Conservation (phyloP, 768 basidiomycete species). For the Leccinum uliginosum region DNA sequence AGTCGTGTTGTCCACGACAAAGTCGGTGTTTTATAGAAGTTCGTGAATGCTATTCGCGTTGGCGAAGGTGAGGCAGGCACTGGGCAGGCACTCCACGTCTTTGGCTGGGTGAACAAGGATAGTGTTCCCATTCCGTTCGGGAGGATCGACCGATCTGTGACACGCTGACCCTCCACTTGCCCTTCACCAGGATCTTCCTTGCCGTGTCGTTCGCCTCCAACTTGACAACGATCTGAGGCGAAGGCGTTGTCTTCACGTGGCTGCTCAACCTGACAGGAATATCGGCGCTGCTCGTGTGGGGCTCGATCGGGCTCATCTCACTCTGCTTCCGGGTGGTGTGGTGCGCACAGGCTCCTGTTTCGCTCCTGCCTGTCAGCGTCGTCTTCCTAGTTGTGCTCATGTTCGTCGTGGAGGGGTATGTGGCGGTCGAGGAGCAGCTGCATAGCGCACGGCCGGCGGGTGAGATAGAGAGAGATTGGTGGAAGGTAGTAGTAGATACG, state of each 20-base stretch:
- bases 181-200: slow-evolving; percentile 40
- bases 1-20: slow-evolving; percentile 59
- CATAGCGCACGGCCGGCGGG: slow-evolving; percentile 36
- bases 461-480: slow-evolving; percentile 16
- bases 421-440: slow-evolving; percentile 41
- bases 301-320: slow-evolving; percentile 49
- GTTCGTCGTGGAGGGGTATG: slow-evolving; percentile 54
- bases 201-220: slow-evolving; percentile 45
- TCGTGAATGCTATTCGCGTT: slow-evolving; percentile 58
- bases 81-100: slow-evolving; percentile 48
- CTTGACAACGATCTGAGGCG: slow-evolving; percentile 58
- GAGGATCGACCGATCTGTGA: not conserved
- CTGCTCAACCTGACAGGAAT: slow-evolving; percentile 63
- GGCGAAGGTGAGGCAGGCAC: slow-evolving; percentile 49
- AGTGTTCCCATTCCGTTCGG: slow-evolving; percentile 57
- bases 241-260: slow-evolving; percentile 53
- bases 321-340: slow-evolving; percentile 64
- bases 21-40: slow-evolving; percentile 62
- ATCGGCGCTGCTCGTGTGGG: slow-evolving; percentile 66
- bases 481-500: too few relatives aligned
- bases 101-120: slow-evolving; percentile 58
- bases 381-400: slow-evolving; percentile 46
- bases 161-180: not conserved
- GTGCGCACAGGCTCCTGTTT: slow-evolving; percentile 49
- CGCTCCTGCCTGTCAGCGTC: slow-evolving; percentile 46